Evolutionary conservation across 2,329 filamentous ascomycete species (phyloP).

Genomic region (Fusarium chaquense): DNA sequence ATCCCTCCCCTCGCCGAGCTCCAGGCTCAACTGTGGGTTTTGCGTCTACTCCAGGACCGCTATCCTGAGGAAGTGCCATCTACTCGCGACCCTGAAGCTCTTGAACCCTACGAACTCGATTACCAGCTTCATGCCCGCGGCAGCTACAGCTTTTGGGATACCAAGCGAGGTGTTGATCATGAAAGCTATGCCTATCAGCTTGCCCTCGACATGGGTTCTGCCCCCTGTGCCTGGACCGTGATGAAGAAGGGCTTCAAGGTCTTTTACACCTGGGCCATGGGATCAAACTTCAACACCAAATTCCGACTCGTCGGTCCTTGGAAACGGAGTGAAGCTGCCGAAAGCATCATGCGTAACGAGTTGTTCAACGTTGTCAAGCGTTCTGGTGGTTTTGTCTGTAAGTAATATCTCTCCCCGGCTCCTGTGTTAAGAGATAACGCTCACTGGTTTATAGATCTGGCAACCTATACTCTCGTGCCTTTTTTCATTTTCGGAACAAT

Average conservation of each 20-base stretch:
- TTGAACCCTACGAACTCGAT: constrained; percentile 55
- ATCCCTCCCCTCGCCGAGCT: constrained; percentile 63
- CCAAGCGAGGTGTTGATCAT: constrained; percentile 60
- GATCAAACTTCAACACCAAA: constrained; percentile 63
- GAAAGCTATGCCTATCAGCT: constrained; percentile 64
- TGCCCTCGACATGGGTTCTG: constrained; percentile 60
- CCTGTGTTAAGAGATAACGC: background rate
- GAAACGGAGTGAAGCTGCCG: constrained; percentile 53
- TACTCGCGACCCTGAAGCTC: constrained; percentile 35
- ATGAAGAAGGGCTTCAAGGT: constrained; percentile 53
- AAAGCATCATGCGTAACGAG: constrained; percentile 56
- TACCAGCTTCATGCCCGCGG: constrained; percentile 55
- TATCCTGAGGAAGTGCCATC: constrained; percentile 42
- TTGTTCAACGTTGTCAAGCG: constrained; percentile 55
- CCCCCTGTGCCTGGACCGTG: constrained; percentile 54
- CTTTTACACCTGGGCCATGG: constrained; percentile 60
- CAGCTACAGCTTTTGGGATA: constrained; percentile 51
- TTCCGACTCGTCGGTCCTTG: constrained; percentile 61
- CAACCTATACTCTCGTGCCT: constrained; percentile 54
- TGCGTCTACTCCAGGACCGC: constrained; percentile 53
- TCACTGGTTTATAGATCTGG: constrained; percentile 48
- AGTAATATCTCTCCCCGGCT: constrained; percentile 31
- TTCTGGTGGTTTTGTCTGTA: constrained; percentile 54
- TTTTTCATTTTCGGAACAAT: constrained; percentile 53
- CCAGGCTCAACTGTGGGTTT: constrained; percentile 62